Evolutionary conservation across 2,329 filamentous ascomycete genomes (phyloP).

Genomic region (Blumeria graminis): DNA sequence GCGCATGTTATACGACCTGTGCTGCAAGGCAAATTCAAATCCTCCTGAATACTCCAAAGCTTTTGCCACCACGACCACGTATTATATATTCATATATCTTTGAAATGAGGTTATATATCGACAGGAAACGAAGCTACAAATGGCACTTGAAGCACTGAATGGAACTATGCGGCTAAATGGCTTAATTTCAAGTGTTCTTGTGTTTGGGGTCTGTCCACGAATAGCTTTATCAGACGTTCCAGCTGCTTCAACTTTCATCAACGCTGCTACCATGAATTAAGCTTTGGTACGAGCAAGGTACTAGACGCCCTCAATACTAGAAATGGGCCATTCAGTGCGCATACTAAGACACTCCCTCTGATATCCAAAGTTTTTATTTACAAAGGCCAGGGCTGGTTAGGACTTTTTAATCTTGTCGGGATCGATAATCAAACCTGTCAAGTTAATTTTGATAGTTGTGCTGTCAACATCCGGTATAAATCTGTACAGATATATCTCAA

Average conservation of each 20-base stretch:
- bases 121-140: no score
- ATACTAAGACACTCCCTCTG: background rate
- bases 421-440: background rate
- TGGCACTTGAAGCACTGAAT: no score
- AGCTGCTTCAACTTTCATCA: background rate
- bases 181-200: background rate
- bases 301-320: background rate
- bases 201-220: background rate
- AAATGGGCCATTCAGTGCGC: background rate
- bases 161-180: no score
- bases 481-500: background rate
- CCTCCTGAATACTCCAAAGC: background rate
- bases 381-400: no score
- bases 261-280: no score
- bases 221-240: background rate
- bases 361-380: background rate
- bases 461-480: background rate
- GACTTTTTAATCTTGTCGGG: background rate
- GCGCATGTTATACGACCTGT: background rate
- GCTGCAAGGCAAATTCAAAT: background rate
- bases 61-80: no score
- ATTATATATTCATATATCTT: no score
- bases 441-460: background rate
- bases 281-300: background rate
- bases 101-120: no score